Base-by-base conservation (phyloP, 495 filamentous ascomycete genomes). In the Hyphodiscus hymeniophilus region DNA sequence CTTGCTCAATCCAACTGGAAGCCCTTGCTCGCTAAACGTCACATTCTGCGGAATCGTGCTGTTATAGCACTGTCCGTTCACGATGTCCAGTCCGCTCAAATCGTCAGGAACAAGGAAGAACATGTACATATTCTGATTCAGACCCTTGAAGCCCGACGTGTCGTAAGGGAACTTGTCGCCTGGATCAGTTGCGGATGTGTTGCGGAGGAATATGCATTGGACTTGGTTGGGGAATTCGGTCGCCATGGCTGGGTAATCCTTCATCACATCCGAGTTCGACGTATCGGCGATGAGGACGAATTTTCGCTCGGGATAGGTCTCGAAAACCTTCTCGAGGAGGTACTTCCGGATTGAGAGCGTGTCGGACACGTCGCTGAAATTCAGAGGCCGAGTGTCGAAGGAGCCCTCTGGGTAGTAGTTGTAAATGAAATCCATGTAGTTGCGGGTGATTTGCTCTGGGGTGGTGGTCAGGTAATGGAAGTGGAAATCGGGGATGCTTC, bases 391-490 rank as follows among this genome's bases (percentile, higher is more conserved):
- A 23, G 72, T 76, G 54, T 83, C 79, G 55, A 81, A 81, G 55
- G 73, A 77, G 39, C 82, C 82, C 18, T 78, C 77, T 0, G 82
- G 82, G 62, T 85, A 86, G 20, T 69, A 84, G 44, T 73, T 71
- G 71, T 77, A 86, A 58, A 89, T 86, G 70, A 84, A 89, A 40
- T 86, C 74, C 82, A 86, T 86, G 66, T 89, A 90, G 51, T 80
- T 80, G 6, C 84, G 67, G 0, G 85, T 87, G 12, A 78, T 68
- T 62, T 90, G 85, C 63, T 90, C 85, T 0, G 85, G 85, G 2
- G 85, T 89, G 0, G 85, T 90, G 7, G 85, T 89, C 22, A 90
- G 74, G 61, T 90, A 90, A 63, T 89, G 85, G 68, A 89, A 90
- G 60, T 89, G 86, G 52, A 80, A 68, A 55, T 81, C 63, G 2